Conservation (phyloP, 768 basidiomycete species). For the Stropharia rugosoannulata region DNA sequence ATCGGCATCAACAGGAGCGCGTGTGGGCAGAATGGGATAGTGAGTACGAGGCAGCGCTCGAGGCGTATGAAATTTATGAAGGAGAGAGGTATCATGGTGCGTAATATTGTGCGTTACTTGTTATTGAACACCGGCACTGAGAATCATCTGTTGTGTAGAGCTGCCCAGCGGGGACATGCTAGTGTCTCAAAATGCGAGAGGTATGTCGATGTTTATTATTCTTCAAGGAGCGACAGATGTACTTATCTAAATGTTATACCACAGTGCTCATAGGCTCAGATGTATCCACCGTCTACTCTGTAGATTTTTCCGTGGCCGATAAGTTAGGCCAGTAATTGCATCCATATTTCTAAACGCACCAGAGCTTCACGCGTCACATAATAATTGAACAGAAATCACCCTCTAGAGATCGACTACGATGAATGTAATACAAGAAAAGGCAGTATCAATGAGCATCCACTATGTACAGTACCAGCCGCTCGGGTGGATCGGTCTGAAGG, state of each 20-base stretch:
- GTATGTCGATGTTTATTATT: background rate
- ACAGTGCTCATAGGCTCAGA: conserved; percentile 9
- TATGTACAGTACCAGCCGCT: too few species aligned
- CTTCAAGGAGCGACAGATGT: background rate
- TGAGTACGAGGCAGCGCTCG: conserved; percentile 12
- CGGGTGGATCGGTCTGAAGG: too few species aligned
- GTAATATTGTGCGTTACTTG: background rate
- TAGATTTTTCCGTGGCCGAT: conserved; percentile 6
- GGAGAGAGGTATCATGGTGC: conserved; percentile 13
- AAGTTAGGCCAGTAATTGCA: background rate
- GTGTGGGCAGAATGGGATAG: conserved; percentile 8
- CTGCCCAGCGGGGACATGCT: conserved; percentile 16
- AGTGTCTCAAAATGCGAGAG: conserved; percentile 6
- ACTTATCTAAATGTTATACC: background rate
- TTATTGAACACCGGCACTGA: background rate
- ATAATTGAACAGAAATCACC: too few species aligned
- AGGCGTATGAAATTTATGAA: conserved; percentile 9
- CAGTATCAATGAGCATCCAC: too few species aligned
- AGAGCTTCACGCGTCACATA: too few species aligned
- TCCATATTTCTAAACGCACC: too few species aligned
- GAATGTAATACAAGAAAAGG: too few species aligned
- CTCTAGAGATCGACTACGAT: too few species aligned
- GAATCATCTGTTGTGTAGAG: background rate
- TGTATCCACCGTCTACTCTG: conserved; percentile 13
- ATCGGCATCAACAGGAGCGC: background rate